A percentile compares a stretch with the other conserved stretches of the same genome.
Evolutionary conservation across 176 grass and related monocot genomes (phyloP).

Genomic region (Lolium perenne): DNA sequence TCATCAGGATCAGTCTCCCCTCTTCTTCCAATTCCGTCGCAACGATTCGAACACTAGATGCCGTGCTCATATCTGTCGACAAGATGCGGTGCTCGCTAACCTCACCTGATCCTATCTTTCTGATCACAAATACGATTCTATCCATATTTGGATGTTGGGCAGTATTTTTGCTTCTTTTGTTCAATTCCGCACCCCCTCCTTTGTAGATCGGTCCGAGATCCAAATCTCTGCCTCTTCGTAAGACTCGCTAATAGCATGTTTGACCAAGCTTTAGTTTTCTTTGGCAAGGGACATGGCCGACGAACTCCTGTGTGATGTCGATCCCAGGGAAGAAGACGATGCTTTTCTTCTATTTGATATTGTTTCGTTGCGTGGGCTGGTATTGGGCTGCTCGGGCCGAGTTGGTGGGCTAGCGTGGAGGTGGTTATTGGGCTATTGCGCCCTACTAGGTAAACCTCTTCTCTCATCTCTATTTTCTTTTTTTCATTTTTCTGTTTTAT

Average conservation of each 20-base stretch:
- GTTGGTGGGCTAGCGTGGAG: too few species aligned
- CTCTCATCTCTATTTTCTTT: too few species aligned
- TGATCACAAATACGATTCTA: neutral
- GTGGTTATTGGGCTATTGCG: too few species aligned
- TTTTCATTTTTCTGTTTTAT: too few species aligned
- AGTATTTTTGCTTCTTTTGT: neutral
- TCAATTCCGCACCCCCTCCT: neutral
- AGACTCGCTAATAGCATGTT: neutral
- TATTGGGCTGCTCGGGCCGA: too few species aligned
- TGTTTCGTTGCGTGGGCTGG: too few species aligned
- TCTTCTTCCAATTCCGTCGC: neutral
- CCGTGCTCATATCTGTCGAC: neutral
- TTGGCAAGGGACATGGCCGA: too few species aligned
- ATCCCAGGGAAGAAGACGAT: too few species aligned
- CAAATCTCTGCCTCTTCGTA: neutral
- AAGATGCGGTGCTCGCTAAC: neutral
- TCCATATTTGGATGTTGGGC: neutral
- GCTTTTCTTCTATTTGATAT: too few species aligned
- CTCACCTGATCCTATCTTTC: neutral
- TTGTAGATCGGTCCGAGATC: neutral
- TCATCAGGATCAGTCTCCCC: too few species aligned
- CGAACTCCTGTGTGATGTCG: too few species aligned
- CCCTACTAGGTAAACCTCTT: too few species aligned
- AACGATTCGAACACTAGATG: neutral
- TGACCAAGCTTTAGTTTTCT: constrained; percentile 1